phyloP scores from a whole-genome alignment of 257 asterid species.

The Leptodermis oblonga region DNA sequence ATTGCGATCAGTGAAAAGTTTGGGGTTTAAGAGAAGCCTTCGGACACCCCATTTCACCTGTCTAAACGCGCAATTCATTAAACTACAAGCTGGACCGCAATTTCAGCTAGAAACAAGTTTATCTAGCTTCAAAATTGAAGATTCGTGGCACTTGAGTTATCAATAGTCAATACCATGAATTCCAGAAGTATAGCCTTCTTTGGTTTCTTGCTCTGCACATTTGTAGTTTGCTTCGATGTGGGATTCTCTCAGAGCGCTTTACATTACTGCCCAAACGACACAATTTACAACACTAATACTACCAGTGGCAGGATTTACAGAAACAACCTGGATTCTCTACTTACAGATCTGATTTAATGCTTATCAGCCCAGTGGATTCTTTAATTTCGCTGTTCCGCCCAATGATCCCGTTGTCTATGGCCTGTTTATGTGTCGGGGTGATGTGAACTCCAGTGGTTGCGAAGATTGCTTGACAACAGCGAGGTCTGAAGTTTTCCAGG shows the following conservation, averaged over 20 bases:
- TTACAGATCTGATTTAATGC: constrained; percentile 9
- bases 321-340: constrained; percentile 8
- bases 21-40: too few relatives aligned
- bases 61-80: too few relatives aligned
- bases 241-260: not conserved
- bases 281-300: not conserved
- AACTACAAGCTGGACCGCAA: too few relatives aligned
- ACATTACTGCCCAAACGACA: too few relatives aligned
- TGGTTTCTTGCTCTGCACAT: not conserved
- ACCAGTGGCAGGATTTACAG: constrained; percentile 6
- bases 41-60: too few relatives aligned
- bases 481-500: not conserved
- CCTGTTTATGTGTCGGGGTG: constrained; percentile 27
- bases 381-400: constrained; percentile 3
- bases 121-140: too few relatives aligned
- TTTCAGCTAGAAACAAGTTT: too few relatives aligned
- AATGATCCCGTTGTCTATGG: constrained; percentile 2
- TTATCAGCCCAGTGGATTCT: constrained; percentile 14
- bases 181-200: not conserved
- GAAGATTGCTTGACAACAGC: constrained; percentile 7
- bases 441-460: constrained; percentile 9
- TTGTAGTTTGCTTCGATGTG: not conserved
- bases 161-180: too few relatives aligned
- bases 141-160: too few relatives aligned
- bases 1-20: too few relatives aligned